Base-by-base conservation (phyloP, 306 rosid species). In the Notholithocarpus densiflorus region DNA sequence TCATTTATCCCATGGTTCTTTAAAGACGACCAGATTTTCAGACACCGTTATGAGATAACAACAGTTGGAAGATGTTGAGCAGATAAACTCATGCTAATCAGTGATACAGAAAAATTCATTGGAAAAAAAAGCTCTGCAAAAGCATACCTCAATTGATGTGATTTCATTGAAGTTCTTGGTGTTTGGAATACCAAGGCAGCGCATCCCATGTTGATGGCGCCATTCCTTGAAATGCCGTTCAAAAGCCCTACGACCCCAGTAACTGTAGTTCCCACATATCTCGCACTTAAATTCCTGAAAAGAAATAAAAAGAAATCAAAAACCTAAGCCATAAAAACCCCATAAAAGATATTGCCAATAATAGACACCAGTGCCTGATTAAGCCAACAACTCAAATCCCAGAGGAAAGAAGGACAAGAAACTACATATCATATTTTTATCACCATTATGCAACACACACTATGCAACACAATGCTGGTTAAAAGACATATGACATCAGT, bases 121-220 rank as follows among this genome's bases (percentile, higher is more conserved):
- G 24, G 65, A 55, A 68, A 65, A 45, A 59, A 77, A 72, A 68
- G 19, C 57, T 52, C 53, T 59, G 18, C 32, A 56, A 17, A 75
- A 68, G 53, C 48, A 71, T 77, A 92, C 98, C 97, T 95, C 98
- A 75, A 95, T 95, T 59, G 98, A 95, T 71, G 96, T 95, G 81
- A 95, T 91, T 83, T 95, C 98, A 43, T 95, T 95, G 85, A 95
- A 95, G 82, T 95, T 95, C 87, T 95, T 95, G 48, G 98, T 95
- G 83, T 95, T 95, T 26, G 98, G 98, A 71, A 95, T 95, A 73
- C 98, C 98, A 65, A 95, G 98, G 86, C 98, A 95, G 52, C 98
- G 97, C 98, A 95, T 95, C 56, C 98, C 98, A 75, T 95, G 98
- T 74, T 95, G 98, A 85, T 95, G 98, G 53, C 98, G 98, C 98